Evolutionary conservation across 2,329 filamentous ascomycete species (phyloP), one percentile per base, ranked within the genome.

Genomic region (Emergomyces orientalis): DNA sequence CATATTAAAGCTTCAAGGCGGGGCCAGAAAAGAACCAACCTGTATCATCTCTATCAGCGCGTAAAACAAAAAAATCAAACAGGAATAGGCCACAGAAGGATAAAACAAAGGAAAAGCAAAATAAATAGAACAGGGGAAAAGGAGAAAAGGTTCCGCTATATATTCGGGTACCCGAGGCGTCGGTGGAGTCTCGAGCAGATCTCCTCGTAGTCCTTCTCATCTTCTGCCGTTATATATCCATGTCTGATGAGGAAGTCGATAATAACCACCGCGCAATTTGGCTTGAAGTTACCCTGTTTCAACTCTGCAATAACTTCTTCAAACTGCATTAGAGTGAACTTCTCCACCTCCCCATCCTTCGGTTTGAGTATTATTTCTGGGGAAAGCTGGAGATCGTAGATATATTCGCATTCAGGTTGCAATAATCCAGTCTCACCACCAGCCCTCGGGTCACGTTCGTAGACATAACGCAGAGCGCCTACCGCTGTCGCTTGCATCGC

Each of bases 191-290:
- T 84, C 63, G 81, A 80, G 65, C 85, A 79, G 69, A 97, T 91
- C 76, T 91, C 87, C 65, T 88, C 80, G 71, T 88, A 91, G 70
- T 93, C 79, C 59, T 83, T 82, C 77, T 97, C 92, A 71, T 91
- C 90, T 69, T 89, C 89, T 52, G 79, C 75, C 9, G 88, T 95
- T 71, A 97, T 72, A 65, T 96, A 84, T 0, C 90, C 89, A 75
- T 91, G 90, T 61, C 93, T 84, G 68, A 96, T 81, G 72, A 99
- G 89, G 78, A 97, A 99, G 74, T 97, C 91, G 55, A 97, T 76
- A 72, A 94, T 78, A 57, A 96, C 84, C 63, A 94, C 74, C 17
- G 89, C 88, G 75, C 92, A 97, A 74, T 97, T 97, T 1, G 92
- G 89, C 80, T 99, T 99, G 80, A 93, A 99, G 69, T 88, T 84